Conservation (phyloP, 2,329 filamentous ascomycete species). For the Eutypa lata region DNA sequence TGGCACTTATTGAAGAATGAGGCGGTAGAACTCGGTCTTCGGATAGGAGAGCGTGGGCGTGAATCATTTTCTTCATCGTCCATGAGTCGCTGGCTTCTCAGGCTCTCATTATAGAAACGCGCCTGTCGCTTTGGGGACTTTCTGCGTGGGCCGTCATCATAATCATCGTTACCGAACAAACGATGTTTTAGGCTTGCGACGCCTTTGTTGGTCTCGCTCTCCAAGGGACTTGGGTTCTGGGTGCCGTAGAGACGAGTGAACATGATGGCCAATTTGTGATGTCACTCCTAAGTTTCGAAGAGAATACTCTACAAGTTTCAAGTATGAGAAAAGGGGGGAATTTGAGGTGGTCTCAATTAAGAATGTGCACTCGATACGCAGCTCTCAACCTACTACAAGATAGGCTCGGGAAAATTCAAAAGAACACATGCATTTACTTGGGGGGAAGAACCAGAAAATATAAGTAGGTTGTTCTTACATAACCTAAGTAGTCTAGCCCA, state of each 20-base stretch:
- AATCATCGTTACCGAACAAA: not conserved
- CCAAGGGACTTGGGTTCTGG: not conserved
- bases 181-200: not conserved
- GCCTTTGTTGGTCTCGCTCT: not conserved
- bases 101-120: not conserved
- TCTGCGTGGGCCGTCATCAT: not conserved
- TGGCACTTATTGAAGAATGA: not conserved
- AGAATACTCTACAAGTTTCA: too few species aligned
- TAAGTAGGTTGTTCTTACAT: too few species aligned
- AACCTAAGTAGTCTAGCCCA: too few species aligned
- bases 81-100: not conserved
- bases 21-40: not conserved
- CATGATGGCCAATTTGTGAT: not conserved
- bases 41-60: not conserved
- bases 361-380: too few species aligned
- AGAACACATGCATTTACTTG: too few species aligned
- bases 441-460: too few species aligned
- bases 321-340: not conserved
- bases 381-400: too few species aligned
- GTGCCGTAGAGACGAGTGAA: not conserved
- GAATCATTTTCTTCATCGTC: not conserved
- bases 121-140: not conserved
- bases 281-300: too few species aligned
- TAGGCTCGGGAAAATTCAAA: too few species aligned
- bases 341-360: too few species aligned